Evolutionary conservation across 2,329 filamentous ascomycete species (phyloP).

Genomic region (Diplodia scrobiculata): DNA sequence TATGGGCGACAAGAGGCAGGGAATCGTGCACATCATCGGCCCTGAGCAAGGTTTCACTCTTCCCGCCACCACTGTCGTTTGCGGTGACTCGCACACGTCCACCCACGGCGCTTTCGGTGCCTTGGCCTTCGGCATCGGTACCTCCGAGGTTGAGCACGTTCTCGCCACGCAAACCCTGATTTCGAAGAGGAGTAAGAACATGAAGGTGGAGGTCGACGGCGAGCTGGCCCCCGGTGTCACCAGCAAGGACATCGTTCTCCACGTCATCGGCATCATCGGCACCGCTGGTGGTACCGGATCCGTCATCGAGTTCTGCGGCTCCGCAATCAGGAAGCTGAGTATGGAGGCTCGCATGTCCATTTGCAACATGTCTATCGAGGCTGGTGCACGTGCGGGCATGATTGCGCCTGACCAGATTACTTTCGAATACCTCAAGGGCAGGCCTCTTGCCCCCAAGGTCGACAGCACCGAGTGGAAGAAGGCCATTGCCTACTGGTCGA

Average conservation of each 20-base stretch:
- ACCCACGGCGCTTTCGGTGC: slow-evolving; percentile 96
- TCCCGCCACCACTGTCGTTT: slow-evolving; percentile 93
- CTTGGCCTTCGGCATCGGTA: slow-evolving; percentile 95
- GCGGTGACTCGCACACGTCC: slow-evolving; percentile 96
- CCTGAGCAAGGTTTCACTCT: slow-evolving; percentile 98
- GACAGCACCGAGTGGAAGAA: slow-evolving; percentile 87
- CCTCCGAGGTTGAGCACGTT: slow-evolving; percentile 97
- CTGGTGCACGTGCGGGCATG: slow-evolving; percentile 92
- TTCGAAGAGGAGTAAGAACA: slow-evolving; percentile 95
- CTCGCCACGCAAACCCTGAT: slow-evolving; percentile 94
- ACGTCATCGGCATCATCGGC: slow-evolving; percentile 90
- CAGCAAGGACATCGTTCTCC: slow-evolving; percentile 92
- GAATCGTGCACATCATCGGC: slow-evolving; percentile 97
- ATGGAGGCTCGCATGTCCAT: slow-evolving; percentile 99
- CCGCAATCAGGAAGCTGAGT: slow-evolving; percentile 82
- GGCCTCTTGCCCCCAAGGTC: slow-evolving; percentile 81
- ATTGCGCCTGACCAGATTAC: slow-evolving; percentile 92
- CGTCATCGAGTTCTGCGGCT: slow-evolving; percentile 97
- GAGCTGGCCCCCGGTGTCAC: slow-evolving; percentile 86
- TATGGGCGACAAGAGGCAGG: slow-evolving; percentile 92
- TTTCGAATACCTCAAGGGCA: slow-evolving; percentile 91
- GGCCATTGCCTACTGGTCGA: slow-evolving; percentile 84
- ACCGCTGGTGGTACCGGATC: slow-evolving; percentile 92
- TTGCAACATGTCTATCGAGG: slow-evolving; percentile 99
- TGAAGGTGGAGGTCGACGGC: slow-evolving; percentile 94